Evolutionary conservation across 2,329 filamentous ascomycete genomes (phyloP).

Genomic region (Parasarocladium wereldwijsianum): DNA sequence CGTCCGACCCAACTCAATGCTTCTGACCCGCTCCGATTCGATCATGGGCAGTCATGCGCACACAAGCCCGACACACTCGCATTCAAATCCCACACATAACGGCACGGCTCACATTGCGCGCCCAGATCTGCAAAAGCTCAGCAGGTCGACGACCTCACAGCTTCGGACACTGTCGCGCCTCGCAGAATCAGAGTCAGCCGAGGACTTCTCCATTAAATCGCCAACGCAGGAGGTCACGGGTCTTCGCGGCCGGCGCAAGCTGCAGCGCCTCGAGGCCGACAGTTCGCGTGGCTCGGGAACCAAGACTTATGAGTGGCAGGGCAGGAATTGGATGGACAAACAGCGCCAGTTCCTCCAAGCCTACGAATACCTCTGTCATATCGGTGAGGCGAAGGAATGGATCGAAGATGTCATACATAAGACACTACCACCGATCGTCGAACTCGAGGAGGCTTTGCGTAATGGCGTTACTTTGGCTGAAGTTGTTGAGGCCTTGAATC

Average conservation of each 20-base stretch:
- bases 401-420: conserved; percentile 83
- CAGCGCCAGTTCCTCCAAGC: conserved; percentile 92
- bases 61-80: neutral
- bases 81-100: conserved; percentile 14
- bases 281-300: conserved; percentile 29
- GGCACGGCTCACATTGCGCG: conserved; percentile 32
- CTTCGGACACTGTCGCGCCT: conserved; percentile 75
- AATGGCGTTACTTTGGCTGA: conserved; percentile 92
- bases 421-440: conserved; percentile 78
- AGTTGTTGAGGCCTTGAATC: conserved; percentile 78
- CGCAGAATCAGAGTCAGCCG: conserved; percentile 57
- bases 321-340: conserved; percentile 96
- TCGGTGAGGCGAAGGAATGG: conserved; percentile 98
- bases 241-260: conserved; percentile 64
- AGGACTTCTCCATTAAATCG: conserved; percentile 68
- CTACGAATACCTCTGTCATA: conserved; percentile 97
- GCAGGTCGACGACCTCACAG: conserved; percentile 81
- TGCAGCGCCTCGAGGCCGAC: conserved; percentile 56
- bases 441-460: conserved; percentile 81
- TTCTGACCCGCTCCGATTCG: conserved; percentile 43
- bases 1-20: conserved; percentile 45
- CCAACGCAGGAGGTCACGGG: conserved; percentile 77
- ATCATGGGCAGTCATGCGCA: conserved; percentile 14
- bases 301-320: conserved; percentile 54
- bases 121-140: conserved; percentile 67